Evolutionary conservation across 2,329 filamentous ascomycete genomes (phyloP), one percentile per base, ranked within the genome.

Genomic region (Nemania abortiva): DNA sequence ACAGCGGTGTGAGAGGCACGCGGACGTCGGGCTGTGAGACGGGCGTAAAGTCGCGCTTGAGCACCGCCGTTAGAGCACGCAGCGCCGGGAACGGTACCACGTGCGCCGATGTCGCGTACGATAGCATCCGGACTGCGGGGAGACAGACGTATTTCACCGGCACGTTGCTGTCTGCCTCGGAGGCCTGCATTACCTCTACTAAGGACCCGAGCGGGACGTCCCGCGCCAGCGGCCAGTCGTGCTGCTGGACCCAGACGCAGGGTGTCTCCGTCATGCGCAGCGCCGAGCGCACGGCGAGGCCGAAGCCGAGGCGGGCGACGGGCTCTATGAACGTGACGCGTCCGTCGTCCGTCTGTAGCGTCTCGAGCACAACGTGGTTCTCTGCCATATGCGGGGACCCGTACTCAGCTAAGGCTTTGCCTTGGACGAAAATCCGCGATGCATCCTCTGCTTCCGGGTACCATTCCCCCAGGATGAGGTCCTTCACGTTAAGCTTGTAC

Each of bases 191-290:
- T 47, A 85, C 77, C 1, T 82, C 76, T 1, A 88, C 72, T 15
- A 88, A 74, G 0, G 81, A 72, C 1, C 71, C 66, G 2, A 87
- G 67, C 0, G 86, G 86, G 3, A 88, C 79, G 55, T 82, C 77
- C 1, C 81, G 76, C 18, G 82, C 78, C 0, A 88, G 76, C 6
- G 81, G 79, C 86, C 86, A 88, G 76, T 88, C 86, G 72, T 88
- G 86, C 76, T 88, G 86, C 69, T 88, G 86, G 0, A 88, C 77
- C 86, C 86, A 88, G 18, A 87, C 85, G 54, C 86, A 86, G 0
- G 84, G 84, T 1, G 86, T 88, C 13, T 76, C 70, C 0, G 82
- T 80, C 5, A 81, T 62, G 2, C 86, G 79, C 54, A 88, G 74
- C 0, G 86, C 86, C 0, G 85, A 84, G 13, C 86, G 84, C 22